Evolutionary conservation across 192 early-diverging fungal genomes (phyloP), one percentile per base, ranked within the genome.

Genomic region (Coemansia interrupta): DNA sequence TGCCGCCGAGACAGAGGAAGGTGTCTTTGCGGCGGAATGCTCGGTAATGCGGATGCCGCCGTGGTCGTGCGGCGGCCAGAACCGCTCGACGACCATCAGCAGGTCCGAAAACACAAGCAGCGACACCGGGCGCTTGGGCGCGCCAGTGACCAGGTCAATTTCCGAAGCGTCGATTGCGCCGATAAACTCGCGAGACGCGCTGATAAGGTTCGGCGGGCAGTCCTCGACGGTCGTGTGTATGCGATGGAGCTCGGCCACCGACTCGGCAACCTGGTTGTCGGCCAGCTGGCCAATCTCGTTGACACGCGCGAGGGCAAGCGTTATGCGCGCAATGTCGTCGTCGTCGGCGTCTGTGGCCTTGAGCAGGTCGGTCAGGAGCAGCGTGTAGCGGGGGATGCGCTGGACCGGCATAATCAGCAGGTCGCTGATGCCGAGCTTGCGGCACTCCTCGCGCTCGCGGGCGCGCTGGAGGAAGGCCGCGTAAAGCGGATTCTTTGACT

Each of bases 331-430:
- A 13, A 58, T 61, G 24, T 82, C 80, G 9, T 68, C 64, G 53
- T 73, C 67, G 22, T 78, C 67, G 17, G 63, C 67, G 13, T 66
- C 67, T 14, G 66, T 70, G 29, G 53, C 56, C 59, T 72, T 70
- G 19, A 81, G 66, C 45, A 81, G 61, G 38, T 81, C 70, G 0
- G 70, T 84, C 41, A 91, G 70, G 39, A 91, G 63, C 54, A 91
- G 61, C 26, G 84, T 83, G 71, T 91, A 91, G n/a, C 88, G 82
- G 3, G 89, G 86, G 17, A 91, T 84, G 26, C 89, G 81, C 70
- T 91, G 89, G 47, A 91, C 88, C 1, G 89, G 89, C 64, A 88
- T 83, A 54, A 91, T 89, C 66, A 91, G 73, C 61, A 88, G 75
- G 58, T 89, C 88, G 24, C 80, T 78, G 22, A 96, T 70, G 26